Evolutionary conservation across 805 yeast species (phyloP), one percentile per base, ranked within the genome.

Genomic region (Ogataea corticis): DNA sequence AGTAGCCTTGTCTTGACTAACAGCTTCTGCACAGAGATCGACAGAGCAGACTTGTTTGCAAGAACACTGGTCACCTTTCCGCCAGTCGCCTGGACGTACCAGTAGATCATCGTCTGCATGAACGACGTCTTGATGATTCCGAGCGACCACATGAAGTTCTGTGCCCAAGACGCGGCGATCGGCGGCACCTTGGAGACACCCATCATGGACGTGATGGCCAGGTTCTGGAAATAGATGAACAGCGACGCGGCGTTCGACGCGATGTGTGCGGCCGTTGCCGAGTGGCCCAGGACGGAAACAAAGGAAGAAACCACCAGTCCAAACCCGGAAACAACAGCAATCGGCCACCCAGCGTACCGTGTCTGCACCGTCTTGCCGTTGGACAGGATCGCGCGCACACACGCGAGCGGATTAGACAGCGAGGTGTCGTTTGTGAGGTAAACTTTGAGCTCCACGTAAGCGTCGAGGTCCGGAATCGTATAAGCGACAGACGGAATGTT

Each of bases 101-200:
- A 92, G 63, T 84, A 79, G 53, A 94, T 85, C 51, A 89, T 86
- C 34, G 73, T 65, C 65, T 91, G 97, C 80, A 92, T 85, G 59
- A 90, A 87, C 12, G 68, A 66, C 7, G 82, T 80, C 43, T 77
- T 76, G 57, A 94, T 87, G 52, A 92, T 83, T 38, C 99, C 99
- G 79, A 92, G 79, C 1, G 97, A 83, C 98, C 98, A 92, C 67
- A 81, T 83, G 73, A 94, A 94, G 70, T 92, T 94, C 68, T 92
- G 96, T 27, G 95, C 83, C 99, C 99, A 92, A 2, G 98, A 91
- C 2, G 96, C 89, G 4, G 97, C 98, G 55, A 94, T 91, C 2
- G 99, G 99, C 2, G 99, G 99, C 16, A 89, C 87, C 49, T 80
- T 73, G 16, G 88, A 79, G 25, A 92, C 97, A 45, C 95, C 97